These are phyloP conservation scores for Salvia splendens DNA, from an alignment of 257 asterid genomes.

Conservation along the genomic window DNA sequence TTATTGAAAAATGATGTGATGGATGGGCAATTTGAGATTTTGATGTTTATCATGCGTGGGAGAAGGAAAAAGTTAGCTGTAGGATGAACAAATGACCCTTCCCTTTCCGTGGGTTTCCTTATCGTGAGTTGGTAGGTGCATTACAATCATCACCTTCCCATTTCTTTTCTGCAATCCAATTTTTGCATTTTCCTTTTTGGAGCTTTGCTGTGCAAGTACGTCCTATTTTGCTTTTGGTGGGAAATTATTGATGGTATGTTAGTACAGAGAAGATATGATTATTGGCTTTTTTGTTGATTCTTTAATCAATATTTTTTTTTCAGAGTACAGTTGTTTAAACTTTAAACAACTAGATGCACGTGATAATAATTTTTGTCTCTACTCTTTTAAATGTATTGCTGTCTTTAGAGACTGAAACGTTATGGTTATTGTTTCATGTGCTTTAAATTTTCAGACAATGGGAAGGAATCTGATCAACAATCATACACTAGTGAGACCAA, in stretches of 20 bases:
- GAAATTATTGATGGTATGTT: constrained; percentile 14
- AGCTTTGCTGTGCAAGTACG: constrained; percentile 1
- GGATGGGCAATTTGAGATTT: background rate
- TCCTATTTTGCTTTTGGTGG: constrained; percentile 1
- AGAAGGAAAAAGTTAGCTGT: constrained; percentile 12
- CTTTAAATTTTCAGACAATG: constrained; percentile 56
- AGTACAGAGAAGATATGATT: constrained; percentile 8
- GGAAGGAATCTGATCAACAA: constrained; percentile 63
- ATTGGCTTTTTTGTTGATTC: constrained; percentile 23
- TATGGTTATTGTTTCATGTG: constrained; percentile 26
- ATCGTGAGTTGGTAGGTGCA: constrained; percentile 12
- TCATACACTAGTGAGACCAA: constrained; percentile 45
- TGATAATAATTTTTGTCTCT: constrained; percentile 11
- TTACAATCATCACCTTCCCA: constrained; percentile 7
- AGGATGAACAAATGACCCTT: background rate
- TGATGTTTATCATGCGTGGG: background rate
- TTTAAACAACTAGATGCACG: constrained; percentile 18
- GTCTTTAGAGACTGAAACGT: constrained; percentile 2
- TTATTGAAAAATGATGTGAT: background rate
- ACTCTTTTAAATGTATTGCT: constrained; percentile 28
- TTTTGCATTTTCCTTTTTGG: constrained; percentile 12
- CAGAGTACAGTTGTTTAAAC: constrained; percentile 14
- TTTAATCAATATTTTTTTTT: constrained; percentile 17
- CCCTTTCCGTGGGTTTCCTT: background rate
- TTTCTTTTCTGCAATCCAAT: constrained; percentile 8